Conservation (phyloP, 106 monocot genomes). For the Posidonia australis region DNA sequence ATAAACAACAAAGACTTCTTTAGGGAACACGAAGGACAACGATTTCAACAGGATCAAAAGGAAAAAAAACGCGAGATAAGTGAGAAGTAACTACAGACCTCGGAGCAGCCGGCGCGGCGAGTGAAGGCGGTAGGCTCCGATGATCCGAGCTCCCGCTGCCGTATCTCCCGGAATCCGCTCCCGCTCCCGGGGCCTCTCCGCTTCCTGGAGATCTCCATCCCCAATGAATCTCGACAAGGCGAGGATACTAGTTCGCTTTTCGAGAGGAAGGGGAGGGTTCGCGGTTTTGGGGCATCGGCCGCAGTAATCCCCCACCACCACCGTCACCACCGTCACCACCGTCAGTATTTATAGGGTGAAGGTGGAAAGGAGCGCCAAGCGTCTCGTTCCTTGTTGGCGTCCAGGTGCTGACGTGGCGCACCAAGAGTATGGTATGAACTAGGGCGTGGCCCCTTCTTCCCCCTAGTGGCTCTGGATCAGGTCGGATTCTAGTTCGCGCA, state of each 20-base stretch:
- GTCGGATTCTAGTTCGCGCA: too few relatives aligned
- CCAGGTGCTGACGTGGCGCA: background rate
- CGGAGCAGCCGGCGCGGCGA: conserved; percentile 39
- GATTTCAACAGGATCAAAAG: too few relatives aligned
- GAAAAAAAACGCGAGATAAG: background rate
- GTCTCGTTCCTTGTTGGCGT: background rate
- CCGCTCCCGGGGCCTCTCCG: background rate
- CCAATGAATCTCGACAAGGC: background rate
- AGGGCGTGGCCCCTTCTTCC: too few relatives aligned
- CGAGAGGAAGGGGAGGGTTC: too few relatives aligned
- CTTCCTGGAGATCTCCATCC: conserved; percentile 7
- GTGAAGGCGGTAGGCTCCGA: conserved; percentile 23
- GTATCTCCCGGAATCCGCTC: conserved; percentile 18
- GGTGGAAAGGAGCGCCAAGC: background rate
- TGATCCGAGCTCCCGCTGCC: conserved; percentile 41
- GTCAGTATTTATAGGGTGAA: background rate
- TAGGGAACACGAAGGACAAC: too few relatives aligned
- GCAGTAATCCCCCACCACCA: too few relatives aligned
- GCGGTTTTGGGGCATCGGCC: too few relatives aligned
- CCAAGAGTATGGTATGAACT: too few relatives aligned
- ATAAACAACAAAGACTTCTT: background rate
- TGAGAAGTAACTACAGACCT: conserved; percentile 20
- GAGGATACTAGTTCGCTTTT: too few relatives aligned
- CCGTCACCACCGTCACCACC: background rate
- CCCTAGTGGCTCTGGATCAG: too few relatives aligned